These are phyloP conservation scores for Larix kaempferi DNA, from an alignment of 75 land plant genomes.

Conservation along the genomic window DNA sequence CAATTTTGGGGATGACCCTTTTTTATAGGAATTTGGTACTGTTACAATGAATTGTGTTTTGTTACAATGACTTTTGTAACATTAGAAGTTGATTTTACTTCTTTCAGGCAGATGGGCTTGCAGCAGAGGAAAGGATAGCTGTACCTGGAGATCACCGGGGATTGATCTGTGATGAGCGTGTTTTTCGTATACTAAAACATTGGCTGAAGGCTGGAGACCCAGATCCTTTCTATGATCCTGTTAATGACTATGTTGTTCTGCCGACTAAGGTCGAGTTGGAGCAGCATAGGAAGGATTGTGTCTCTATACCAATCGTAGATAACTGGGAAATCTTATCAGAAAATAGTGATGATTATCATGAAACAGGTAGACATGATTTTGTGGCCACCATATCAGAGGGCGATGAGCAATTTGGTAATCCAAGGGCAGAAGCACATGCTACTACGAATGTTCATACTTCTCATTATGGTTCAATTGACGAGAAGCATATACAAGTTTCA, in stretches of 20 bases:
- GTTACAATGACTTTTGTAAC: background rate
- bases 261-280: conserved; percentile 78
- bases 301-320: conserved; percentile 34
- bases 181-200: conserved; percentile 76
- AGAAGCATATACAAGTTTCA: conserved; percentile 47
- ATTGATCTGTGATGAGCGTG: conserved; percentile 62
- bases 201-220: conserved; percentile 88
- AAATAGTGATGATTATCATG: conserved; percentile 19
- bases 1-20: background rate
- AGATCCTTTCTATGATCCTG: conserved; percentile 92
- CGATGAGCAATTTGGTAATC: conserved; percentile 15
- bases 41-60: no score
- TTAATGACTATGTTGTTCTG: conserved; percentile 87
- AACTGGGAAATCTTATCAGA: conserved; percentile 57
- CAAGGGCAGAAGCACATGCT: conserved; percentile 64
- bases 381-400: conserved; percentile 45
- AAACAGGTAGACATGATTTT: conserved; percentile 12
- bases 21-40: no score
- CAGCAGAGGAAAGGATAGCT: conserved; percentile 87
- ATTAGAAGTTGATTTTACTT: background rate
- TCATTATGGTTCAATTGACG: conserved; percentile 17
- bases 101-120: conserved; percentile 87
- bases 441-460: conserved; percentile 37
- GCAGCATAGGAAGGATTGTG: conserved; percentile 29
- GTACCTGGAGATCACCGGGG: conserved; percentile 95